phyloP scores from a whole-genome alignment of 768 basidiomycete genomes.

The Leccinum boreale region DNA sequence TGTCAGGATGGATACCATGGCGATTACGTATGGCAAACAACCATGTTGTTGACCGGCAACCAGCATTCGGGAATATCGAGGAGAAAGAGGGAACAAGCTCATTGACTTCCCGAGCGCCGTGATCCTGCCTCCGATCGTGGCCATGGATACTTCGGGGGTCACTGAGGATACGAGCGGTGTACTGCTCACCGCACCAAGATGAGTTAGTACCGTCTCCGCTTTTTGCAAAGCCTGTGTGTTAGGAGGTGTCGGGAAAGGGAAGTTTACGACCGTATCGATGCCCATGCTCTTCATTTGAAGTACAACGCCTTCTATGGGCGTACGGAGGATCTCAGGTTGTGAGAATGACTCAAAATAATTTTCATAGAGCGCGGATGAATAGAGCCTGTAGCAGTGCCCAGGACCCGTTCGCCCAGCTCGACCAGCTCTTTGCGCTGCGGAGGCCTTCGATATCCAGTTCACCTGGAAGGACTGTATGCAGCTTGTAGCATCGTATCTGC shows the following conservation, averaged over 20 bases:
- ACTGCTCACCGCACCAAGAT: slow-evolving; percentile 76
- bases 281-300: slow-evolving; percentile 99
- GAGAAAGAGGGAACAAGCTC: slow-evolving; percentile 91
- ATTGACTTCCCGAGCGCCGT: slow-evolving; percentile 90
- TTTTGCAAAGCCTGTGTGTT: slow-evolving; percentile 70
- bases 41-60: slow-evolving; percentile 83
- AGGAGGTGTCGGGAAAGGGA: slow-evolving; percentile 97
- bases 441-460: slow-evolving; percentile 93
- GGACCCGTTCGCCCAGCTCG: slow-evolving; percentile 97
- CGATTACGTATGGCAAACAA: slow-evolving; percentile 87
- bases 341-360: slow-evolving; percentile 87
- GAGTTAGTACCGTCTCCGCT: slow-evolving; percentile 76
- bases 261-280: slow-evolving; percentile 93
- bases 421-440: slow-evolving; percentile 90
- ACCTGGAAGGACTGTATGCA: slow-evolving; percentile 93
- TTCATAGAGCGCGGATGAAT: slow-evolving; percentile 93
- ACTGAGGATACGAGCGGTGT: slow-evolving; percentile 22
- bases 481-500: slow-evolving; percentile 74
- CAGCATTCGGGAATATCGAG: slow-evolving; percentile 94
- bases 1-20: slow-evolving; percentile 85
- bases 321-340: slow-evolving; percentile 88
- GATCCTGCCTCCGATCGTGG: slow-evolving; percentile 56
- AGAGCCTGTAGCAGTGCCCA: slow-evolving; percentile 96
- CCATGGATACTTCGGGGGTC: slow-evolving; percentile 11
- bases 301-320: slow-evolving; percentile 95